Base-by-base conservation (phyloP, 2,329 filamentous ascomycete genomes). In the Coleophoma eucalyptorum region DNA sequence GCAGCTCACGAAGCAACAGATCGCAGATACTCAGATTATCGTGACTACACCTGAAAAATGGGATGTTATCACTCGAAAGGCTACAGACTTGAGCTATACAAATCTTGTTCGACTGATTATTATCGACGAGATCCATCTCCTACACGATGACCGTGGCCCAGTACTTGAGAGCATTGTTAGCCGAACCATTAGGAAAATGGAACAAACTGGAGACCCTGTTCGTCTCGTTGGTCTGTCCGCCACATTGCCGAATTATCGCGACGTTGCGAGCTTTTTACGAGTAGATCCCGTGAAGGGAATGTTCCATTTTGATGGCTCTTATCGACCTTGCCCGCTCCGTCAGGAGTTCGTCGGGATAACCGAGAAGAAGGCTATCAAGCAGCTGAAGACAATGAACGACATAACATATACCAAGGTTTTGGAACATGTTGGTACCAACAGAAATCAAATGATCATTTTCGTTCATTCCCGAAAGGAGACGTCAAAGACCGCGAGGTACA, bases 11-110 rank as follows among this genome's bases (percentile, higher is more conserved):
- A 99, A 99, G 72, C 91, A 96, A 69, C 94, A 99, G 75, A 97
- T 99, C 56, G 84, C 93, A 2, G 94, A 99, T 64, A 99, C 94
- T 0, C 93, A 99, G 68, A 86, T 99, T 60, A 99, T 99, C 61
- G 92, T 99, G 52, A 99, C 94, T 1, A 99, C 94, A 0, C 94
- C 94, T 18, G 94, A 99, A 71, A 99, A 99, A 73, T 99, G 91
- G 89, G 94, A 99, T 70, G 93, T 99, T 59, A 97, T 99, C 61
- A 99, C 95, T 5, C 84, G 95, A 71, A 99, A 99, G 71, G 92
- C 93, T 6, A 97, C 93, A 2, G 95, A 99, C 67, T 83, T 94
- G 49, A 96, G 91, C 62, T 99, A 99, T 70, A 99, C 92, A 15
- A 96, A 95, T 62, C 81, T 99, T n/a, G 94, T 99, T 21, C 87